Evolutionary conservation across 495 filamentous ascomycete genomes (phyloP).

Genomic region (Hypoxylon fuscum): DNA sequence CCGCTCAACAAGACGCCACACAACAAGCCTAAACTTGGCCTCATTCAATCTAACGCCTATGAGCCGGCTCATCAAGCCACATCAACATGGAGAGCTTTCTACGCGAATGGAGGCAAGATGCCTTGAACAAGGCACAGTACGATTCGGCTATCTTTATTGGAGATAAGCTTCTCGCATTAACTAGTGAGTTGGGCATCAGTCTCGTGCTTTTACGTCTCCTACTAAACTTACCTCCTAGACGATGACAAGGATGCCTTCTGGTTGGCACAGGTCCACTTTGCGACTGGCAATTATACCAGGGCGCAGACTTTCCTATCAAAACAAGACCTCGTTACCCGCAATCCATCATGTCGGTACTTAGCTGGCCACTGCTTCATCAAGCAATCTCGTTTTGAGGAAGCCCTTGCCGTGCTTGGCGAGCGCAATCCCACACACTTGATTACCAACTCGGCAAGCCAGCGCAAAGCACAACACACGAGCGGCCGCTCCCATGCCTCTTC

Average conservation of each 20-base stretch:
- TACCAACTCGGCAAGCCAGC: constrained; percentile 67
- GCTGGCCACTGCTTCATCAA: constrained; percentile 93
- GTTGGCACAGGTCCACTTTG: constrained; percentile 94
- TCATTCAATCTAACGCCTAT: neutral
- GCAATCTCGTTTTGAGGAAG: constrained; percentile 88
- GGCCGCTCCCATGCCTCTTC: constrained; percentile 40
- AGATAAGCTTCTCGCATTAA: constrained; percentile 94
- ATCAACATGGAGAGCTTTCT: constrained; percentile 86
- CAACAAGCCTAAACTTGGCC: too few species aligned
- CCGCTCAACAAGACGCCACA: constrained; percentile 17
- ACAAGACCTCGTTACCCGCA: constrained; percentile 81
- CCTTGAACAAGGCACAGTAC: constrained; percentile 90
- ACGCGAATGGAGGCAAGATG: constrained; percentile 91
- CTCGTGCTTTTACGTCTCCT: neutral
- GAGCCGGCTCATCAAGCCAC: constrained; percentile 15
- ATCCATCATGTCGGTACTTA: constrained; percentile 87
- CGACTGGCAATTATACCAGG: constrained; percentile 89
- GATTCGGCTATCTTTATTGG: constrained; percentile 95
- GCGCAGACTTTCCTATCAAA: constrained; percentile 86
- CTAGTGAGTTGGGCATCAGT: constrained; percentile 65
- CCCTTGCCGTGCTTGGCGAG: constrained; percentile 87
- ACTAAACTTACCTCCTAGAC: constrained; percentile 61
- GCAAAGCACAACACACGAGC: constrained; percentile 52
- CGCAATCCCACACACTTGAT: constrained; percentile 90
- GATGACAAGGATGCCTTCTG: constrained; percentile 91